Conservation (phyloP, 768 basidiomycete species). For the Serendipita indica region DNA sequence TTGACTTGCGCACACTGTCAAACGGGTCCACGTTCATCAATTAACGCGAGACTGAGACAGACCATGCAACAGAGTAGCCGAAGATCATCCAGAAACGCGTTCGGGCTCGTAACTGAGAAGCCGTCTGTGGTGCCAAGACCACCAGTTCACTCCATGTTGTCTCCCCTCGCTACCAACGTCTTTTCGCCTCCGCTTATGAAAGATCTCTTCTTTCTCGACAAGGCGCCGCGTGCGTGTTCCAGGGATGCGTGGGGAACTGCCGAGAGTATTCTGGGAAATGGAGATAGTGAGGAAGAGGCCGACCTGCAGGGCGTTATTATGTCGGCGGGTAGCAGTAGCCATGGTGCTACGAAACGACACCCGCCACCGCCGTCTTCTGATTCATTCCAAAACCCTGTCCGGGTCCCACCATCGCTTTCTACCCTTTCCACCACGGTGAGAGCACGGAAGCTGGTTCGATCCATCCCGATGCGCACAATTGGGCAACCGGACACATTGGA, state of each 20-base stretch:
- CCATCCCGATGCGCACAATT: neutral
- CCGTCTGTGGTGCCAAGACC: too few relatives aligned
- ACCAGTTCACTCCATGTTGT: too few relatives aligned
- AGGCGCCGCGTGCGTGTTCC: neutral
- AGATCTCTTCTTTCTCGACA: neutral
- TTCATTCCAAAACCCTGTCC: neutral
- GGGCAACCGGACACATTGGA: neutral
- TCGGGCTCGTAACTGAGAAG: too few relatives aligned
- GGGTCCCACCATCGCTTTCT: neutral
- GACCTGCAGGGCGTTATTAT: neutral
- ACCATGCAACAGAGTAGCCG: too few relatives aligned
- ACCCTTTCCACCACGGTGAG: neutral
- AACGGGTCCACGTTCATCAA: too few relatives aligned
- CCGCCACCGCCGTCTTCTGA: neutral
- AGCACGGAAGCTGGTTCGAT: neutral
- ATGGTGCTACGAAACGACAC: neutral
- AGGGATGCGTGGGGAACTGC: neutral
- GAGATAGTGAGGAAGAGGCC: conserved; percentile 1
- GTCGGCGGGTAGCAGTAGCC: neutral
- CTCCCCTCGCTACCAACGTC: too few relatives aligned
- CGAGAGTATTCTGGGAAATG: neutral
- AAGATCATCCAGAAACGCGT: too few relatives aligned
- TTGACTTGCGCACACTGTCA: too few relatives aligned
- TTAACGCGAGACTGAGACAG: too few relatives aligned
- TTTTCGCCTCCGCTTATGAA: neutral